These are phyloP conservation scores for Allium sativum DNA, from an alignment of 106 monocot species.

Conservation along the genomic window DNA sequence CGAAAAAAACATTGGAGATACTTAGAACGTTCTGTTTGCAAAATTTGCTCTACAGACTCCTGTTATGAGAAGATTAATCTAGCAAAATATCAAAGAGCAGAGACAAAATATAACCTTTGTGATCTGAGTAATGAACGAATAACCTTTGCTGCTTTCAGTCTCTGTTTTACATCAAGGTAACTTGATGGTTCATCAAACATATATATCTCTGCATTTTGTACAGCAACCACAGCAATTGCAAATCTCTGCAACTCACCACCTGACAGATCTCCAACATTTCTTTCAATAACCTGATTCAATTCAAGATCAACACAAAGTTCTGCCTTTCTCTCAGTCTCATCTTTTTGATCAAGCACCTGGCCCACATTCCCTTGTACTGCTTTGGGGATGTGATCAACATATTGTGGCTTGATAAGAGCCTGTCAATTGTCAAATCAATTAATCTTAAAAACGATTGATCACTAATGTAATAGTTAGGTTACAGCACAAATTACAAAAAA, in stretches of 20 bases:
- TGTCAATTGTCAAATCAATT: conserved; percentile 12
- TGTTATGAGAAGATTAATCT: not conserved
- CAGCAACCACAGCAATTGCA: conserved; percentile 89
- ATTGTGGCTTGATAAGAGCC: conserved; percentile 97
- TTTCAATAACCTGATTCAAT: conserved; percentile 90
- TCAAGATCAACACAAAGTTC: conserved; percentile 72
- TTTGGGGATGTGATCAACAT: conserved; percentile 98
- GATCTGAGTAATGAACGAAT: conserved; percentile 79
- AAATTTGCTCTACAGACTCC: too few species aligned
- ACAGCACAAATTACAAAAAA: too few species aligned
- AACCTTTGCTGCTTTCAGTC: conserved; percentile 98
- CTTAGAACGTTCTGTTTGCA: too few species aligned
- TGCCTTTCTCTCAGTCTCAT: conserved; percentile 70
- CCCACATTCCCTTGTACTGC: conserved; percentile 98
- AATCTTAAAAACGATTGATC: not conserved
- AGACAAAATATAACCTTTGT: conserved; percentile 42
- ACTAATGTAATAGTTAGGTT: too few species aligned
- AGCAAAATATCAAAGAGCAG: not conserved
- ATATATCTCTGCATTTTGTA: conserved; percentile 95
- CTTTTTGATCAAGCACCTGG: conserved; percentile 87
- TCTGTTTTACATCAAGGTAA: conserved; percentile 94
- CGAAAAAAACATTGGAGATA: too few species aligned
- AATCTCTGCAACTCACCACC: conserved; percentile 98
- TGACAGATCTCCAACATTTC: conserved; percentile 94
- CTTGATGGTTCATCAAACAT: conserved; percentile 99